Evolutionary conservation across 177 flowering plant genomes (phyloP).

Genomic region (Vitis hybrid): DNA sequence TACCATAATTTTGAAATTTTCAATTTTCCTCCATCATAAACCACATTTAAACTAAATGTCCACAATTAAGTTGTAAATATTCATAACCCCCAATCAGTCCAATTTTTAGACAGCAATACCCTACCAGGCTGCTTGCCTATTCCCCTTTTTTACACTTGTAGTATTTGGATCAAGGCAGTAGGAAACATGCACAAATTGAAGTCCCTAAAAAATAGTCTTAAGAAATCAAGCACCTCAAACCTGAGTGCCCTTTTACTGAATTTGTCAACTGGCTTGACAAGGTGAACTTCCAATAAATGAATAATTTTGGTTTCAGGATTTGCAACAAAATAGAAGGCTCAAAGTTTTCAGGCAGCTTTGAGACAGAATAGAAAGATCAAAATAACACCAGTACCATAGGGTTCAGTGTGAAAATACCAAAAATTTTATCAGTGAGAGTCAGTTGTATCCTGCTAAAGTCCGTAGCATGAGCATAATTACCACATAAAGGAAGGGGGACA

Average conservation of each 20-base stretch:
- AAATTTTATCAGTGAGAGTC: too few relatives aligned
- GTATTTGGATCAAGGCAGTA: not conserved
- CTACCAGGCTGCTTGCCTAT: not conserved
- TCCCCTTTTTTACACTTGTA: not conserved
- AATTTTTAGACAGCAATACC: not conserved
- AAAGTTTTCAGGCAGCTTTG: not conserved
- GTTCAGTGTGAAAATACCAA: conserved; percentile 8
- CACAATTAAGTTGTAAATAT: not conserved
- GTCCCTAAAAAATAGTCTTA: not conserved
- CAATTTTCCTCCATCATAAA: not conserved
- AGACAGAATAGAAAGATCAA: not conserved
- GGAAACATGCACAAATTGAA: too few relatives aligned
- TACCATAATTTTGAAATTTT: not conserved
- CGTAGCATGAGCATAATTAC: not conserved
- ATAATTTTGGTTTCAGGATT: not conserved
- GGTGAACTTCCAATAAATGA: not conserved
- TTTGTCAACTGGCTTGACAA: not conserved
- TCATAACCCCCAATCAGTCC: not conserved
- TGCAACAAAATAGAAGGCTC: not conserved
- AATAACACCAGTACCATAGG: conserved; percentile 1
- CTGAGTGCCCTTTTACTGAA: not conserved
- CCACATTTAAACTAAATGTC: not conserved
- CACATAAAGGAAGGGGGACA: too few relatives aligned
- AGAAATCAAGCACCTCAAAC: conserved; percentile 5
- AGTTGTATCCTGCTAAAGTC: not conserved